phyloP scores from a whole-genome alignment of 148 eudicot genomes.

The Cornus suecica region DNA sequence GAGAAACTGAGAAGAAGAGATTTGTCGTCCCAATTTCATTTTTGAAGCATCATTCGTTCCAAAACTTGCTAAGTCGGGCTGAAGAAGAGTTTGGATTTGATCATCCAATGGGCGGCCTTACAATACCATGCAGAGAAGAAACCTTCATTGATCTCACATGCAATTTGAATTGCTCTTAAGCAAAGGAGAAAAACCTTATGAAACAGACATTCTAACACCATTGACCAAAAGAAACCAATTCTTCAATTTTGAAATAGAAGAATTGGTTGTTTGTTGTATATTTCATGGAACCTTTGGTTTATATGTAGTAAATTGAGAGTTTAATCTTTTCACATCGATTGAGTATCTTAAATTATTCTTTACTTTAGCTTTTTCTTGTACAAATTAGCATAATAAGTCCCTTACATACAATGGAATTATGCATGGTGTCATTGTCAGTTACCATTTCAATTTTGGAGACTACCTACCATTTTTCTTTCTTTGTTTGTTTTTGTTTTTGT shows the following conservation, averaged over 20 bases:
- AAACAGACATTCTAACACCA: neutral
- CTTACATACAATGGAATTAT: too few relatives aligned
- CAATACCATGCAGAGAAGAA: slow-evolving; percentile 41
- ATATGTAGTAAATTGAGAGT: neutral
- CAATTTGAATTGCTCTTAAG: slow-evolving; percentile 9
- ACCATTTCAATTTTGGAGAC: too few relatives aligned
- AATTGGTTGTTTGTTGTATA: too few relatives aligned
- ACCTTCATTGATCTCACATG: slow-evolving; percentile 37
- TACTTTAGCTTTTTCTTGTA: too few relatives aligned
- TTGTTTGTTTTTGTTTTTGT: too few relatives aligned
- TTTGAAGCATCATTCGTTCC: slow-evolving; percentile 43
- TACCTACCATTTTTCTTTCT: neutral
- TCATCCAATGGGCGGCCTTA: slow-evolving; percentile 52
- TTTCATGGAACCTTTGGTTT: too few relatives aligned
- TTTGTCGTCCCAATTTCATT: slow-evolving; percentile 43
- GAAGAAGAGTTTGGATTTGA: slow-evolving; percentile 48
- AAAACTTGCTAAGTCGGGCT: slow-evolving; percentile 33
- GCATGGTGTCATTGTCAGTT: too few relatives aligned
- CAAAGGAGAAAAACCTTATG: neutral
- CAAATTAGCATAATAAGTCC: neutral
- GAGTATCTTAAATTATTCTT: neutral
- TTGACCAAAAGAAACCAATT: neutral
- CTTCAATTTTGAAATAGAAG: neutral
- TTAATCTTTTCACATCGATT: neutral
- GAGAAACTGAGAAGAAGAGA: slow-evolving; percentile 34